phyloP scores from a whole-genome alignment of 179 eudicot genomes.

The Spergularia azorica region DNA sequence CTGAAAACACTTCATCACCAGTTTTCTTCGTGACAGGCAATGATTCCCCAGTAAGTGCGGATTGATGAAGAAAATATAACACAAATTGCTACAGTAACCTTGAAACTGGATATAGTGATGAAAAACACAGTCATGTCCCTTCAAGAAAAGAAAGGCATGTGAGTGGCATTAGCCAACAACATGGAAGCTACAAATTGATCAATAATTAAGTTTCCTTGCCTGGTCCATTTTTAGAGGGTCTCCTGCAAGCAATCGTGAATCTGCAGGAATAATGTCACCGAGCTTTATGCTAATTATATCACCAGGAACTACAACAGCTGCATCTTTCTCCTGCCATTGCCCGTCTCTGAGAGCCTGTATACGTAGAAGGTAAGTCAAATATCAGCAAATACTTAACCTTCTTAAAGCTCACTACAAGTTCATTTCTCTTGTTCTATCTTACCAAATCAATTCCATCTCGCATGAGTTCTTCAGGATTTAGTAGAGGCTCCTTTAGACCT shows the following conservation, averaged over 20 bases:
- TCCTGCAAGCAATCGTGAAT: conserved; percentile 76
- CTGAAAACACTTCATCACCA: conserved; percentile 69
- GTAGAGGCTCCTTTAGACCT: conserved; percentile 53
- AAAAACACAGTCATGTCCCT: neutral
- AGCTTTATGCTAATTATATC: conserved; percentile 75
- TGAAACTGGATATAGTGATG: neutral
- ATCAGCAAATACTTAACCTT: no score
- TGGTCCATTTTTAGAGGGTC: conserved; percentile 72
- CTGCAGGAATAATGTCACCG: conserved; percentile 81
- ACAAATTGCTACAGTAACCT: neutral
- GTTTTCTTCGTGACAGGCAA: conserved; percentile 61
- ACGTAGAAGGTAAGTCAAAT: neutral
- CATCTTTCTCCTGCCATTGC: conserved; percentile 70
- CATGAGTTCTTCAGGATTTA: conserved; percentile 56
- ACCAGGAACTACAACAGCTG: conserved; percentile 67
- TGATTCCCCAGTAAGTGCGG: conserved; percentile 70
- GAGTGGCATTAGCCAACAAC: neutral
- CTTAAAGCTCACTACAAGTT: no score
- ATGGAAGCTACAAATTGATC: neutral
- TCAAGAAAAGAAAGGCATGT: no score
- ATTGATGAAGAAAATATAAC: conserved; percentile 37
- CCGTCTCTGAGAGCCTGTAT: conserved; percentile 68
- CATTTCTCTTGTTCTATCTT: conserved; percentile 13
- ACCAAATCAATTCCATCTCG: conserved; percentile 77
- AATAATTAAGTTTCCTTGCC: conserved; percentile 34